Base-by-base conservation (phyloP, 116 monocot genomes). In the Phalaenopsis hybrid region DNA sequence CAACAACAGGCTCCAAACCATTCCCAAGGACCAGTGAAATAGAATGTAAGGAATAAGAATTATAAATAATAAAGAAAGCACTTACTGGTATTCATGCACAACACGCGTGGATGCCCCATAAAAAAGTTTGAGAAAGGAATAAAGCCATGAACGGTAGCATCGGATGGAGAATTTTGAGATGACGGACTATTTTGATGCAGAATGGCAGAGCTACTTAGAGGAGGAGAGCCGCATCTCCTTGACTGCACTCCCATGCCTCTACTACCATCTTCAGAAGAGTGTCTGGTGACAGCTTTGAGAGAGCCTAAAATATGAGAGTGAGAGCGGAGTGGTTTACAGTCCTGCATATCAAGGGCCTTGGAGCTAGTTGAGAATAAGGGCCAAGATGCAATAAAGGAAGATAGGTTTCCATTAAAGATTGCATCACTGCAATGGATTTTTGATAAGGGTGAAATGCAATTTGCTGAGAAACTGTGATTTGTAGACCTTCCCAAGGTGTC, bases 1-100 rank as follows among this genome's bases (percentile, higher is more conserved):
- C 9, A 12, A 12, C 51, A 51, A 12, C 51, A 51, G 12, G 51
- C 51, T 11, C 9, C 51, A 55, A 0, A 12, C 3, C 15, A 12
- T 3, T 12, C 55, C 12, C 55, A 13, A 55, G 15, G 2, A 13
- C 50, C 50, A 2, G 23, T 25, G 67, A 67, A 55, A 55, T 15
- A 55, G 3, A 55, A 12, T 15, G 4, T 67, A 28, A 67, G 23
- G 67, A 23, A 67, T 67, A n/a, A 67, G 67, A 67, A 67, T 67
- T 67, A 67, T 12, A 44, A 55, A 55, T 55, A 15, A 15, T 4
- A 5, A 61, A 21, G 25, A 9, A 31, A 23, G 18, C n/a, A 87
- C 86, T 33, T 45, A 87, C 96, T 90, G 89, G 87, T 88, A 81
- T 88, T 88, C 84, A 91, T 79, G 89, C 96, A 96, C 79, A 85